Conservation (phyloP, 495 filamentous ascomycete genomes). For the Lichenothelia convexa region DNA sequence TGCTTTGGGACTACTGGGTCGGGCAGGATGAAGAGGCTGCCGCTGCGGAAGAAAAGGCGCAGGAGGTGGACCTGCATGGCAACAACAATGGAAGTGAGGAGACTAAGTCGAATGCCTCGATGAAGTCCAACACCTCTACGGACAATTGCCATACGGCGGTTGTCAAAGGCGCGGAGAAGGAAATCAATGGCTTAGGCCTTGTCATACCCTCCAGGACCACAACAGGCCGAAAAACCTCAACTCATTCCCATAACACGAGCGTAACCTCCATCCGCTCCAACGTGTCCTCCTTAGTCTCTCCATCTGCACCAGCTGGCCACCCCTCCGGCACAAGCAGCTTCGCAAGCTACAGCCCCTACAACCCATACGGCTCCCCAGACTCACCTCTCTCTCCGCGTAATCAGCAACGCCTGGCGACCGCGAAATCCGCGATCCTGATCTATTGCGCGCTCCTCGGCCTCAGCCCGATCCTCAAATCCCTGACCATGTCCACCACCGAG, state of each 20-base stretch:
- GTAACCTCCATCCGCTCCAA: slow-evolving; percentile 1
- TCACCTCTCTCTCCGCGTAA: slow-evolving; percentile 37
- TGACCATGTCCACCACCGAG: slow-evolving; percentile 72
- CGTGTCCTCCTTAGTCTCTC: background rate
- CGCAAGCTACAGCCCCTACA: slow-evolving; percentile 6
- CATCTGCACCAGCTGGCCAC: slow-evolving; percentile 1
- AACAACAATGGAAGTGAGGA: background rate
- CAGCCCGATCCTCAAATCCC: slow-evolving; percentile 82
- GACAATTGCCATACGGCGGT: no score
- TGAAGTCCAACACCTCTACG: no score
- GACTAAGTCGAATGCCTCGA: no score
- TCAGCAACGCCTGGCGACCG: slow-evolving; percentile 47
- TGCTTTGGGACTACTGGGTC: slow-evolving; percentile 80
- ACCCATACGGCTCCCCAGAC: slow-evolving; percentile 13
- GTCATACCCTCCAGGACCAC: no score
- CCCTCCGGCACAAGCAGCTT: slow-evolving; percentile 1
- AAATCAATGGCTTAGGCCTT: background rate
- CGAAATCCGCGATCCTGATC: slow-evolving; percentile 85
- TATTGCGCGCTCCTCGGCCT: slow-evolving; percentile 81
- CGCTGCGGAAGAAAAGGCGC: slow-evolving; percentile 14
- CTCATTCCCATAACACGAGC: slow-evolving; percentile 8
- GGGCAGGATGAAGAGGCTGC: slow-evolving; percentile 38
- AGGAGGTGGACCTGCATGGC: slow-evolving; percentile 18
- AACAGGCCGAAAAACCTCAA: no score
- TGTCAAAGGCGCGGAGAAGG: no score